Conservation (phyloP, 768 basidiomycete genomes). For the Termitomyces heimii region DNA sequence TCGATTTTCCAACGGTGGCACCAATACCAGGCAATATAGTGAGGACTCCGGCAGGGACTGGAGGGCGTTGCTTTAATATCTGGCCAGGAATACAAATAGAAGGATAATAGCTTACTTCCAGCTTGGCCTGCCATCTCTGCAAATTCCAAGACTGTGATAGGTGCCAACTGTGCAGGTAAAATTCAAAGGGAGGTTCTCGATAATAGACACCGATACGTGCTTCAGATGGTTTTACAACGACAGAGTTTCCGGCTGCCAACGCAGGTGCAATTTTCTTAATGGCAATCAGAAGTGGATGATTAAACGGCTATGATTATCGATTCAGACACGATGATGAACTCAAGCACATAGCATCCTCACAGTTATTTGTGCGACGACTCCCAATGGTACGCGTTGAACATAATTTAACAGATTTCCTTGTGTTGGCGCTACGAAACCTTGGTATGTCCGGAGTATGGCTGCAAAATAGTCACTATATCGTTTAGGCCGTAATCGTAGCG, state of each 20-base stretch:
- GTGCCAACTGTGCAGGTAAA: slow-evolving; percentile 44
- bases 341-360: slow-evolving; percentile 31
- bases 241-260: slow-evolving; percentile 78
- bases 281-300: slow-evolving; percentile 85
- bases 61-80: not conserved
- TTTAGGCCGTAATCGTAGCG: not conserved
- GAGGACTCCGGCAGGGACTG: slow-evolving; percentile 76
- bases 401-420: slow-evolving; percentile 78
- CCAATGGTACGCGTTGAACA: slow-evolving; percentile 73
- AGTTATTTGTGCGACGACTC: slow-evolving; percentile 87
- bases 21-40: slow-evolving; percentile 74
- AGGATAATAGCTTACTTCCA: slow-evolving; percentile 40
- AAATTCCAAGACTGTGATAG: slow-evolving; percentile 76
- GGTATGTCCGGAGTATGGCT: slow-evolving; percentile 65
- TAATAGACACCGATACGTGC: slow-evolving; percentile 23
- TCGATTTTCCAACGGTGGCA: slow-evolving; percentile 51
- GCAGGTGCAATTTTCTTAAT: slow-evolving; percentile 87
- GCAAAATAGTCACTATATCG: slow-evolving; percentile 65
- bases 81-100: not conserved
- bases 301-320: slow-evolving; percentile 57
- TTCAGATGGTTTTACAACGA: slow-evolving; percentile 82
- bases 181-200: not conserved
- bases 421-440: slow-evolving; percentile 67
- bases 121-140: slow-evolving; percentile 56
- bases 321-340: not conserved